Conservation (phyloP, 768 basidiomycete genomes). For the Suillus discolor region DNA sequence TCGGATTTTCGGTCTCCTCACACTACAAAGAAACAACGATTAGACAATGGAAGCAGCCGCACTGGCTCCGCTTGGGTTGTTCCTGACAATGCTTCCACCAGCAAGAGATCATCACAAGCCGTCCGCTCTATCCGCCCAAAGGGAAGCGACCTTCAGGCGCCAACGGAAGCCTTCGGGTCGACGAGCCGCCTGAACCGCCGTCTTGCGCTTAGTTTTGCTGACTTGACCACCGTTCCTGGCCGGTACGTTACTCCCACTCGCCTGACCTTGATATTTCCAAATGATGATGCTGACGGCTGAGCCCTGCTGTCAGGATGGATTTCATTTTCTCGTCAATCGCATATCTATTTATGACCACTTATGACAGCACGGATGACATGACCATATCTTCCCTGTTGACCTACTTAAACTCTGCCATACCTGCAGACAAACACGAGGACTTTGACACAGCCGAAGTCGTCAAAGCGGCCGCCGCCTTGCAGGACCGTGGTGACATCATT, state of each 20-base stretch:
- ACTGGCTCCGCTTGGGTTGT: slow-evolving; percentile 19
- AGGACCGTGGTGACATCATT: slow-evolving; percentile 48
- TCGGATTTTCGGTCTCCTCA: slow-evolving; percentile 21
- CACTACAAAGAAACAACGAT: slow-evolving; percentile 28
- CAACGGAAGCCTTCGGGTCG: slow-evolving; percentile 18
- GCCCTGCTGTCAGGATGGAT: slow-evolving; percentile 41
- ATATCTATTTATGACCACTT: slow-evolving; percentile 70
- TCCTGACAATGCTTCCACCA: slow-evolving; percentile 10
- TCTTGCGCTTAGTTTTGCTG: slow-evolving; percentile 44
- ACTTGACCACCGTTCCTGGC: slow-evolving; percentile 60
- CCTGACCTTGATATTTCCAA: slow-evolving; percentile 13
- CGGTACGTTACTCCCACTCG: slow-evolving; percentile 47
- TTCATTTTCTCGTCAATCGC: slow-evolving; percentile 64
- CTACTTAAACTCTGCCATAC: slow-evolving; percentile 77
- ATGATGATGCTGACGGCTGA: slow-evolving; percentile 3
- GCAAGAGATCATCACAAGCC: slow-evolving; percentile 27
- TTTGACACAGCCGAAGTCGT: slow-evolving; percentile 78
- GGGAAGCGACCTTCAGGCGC: slow-evolving; percentile 17
- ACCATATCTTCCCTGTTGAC: slow-evolving; percentile 67
- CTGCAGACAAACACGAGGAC: slow-evolving; percentile 78
- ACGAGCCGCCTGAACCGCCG: slow-evolving; percentile 28
- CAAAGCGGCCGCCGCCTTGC: slow-evolving; percentile 45
- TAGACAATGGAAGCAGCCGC: slow-evolving; percentile 11
- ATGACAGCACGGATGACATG: slow-evolving; percentile 67
- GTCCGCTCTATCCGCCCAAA: slow-evolving; percentile 31